phyloP scores from a whole-genome alignment of 1,284 basidiomycete genomes.

The Cryptococcus amylolentus region DNA sequence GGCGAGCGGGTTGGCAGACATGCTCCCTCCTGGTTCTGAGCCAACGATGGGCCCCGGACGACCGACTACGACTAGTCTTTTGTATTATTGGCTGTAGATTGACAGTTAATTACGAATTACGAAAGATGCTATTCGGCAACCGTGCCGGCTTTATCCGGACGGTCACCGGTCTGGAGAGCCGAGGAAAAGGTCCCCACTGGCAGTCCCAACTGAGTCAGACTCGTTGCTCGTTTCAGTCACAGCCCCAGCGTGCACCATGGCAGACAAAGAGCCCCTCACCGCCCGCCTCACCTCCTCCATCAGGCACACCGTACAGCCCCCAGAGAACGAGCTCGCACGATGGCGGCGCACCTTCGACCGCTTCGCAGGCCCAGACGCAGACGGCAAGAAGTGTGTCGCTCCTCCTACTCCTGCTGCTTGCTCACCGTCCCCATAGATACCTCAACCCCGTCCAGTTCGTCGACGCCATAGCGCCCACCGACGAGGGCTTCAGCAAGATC shows the following conservation, averaged over 20 bases:
- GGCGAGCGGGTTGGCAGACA: no score
- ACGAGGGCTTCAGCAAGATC: constrained; percentile 73
- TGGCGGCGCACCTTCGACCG: constrained; percentile 82
- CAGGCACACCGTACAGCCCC: constrained; percentile 57
- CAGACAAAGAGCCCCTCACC: constrained; percentile 15
- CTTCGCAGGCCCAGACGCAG: constrained; percentile 66
- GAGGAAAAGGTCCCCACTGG: no score
- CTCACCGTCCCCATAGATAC: constrained; percentile 54
- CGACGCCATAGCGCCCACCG: constrained; percentile 82
- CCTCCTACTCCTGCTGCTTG: background rate
- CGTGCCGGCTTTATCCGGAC: no score
- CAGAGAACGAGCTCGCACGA: constrained; percentile 74
- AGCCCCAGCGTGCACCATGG: constrained; percentile 5
- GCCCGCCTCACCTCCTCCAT: constrained; percentile 23
- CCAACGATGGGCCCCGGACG: no score
- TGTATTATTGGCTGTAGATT: no score
- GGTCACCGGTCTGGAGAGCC: no score
- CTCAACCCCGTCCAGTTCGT: constrained; percentile 81
- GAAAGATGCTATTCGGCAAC: no score
- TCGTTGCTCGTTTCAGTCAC: no score
- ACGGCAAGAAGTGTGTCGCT: constrained; percentile 72
- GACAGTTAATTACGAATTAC: no score
- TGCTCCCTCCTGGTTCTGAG: no score
- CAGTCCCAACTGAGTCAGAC: no score
- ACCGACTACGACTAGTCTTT: no score